Percentiles rank a stretch among this genome's conserved stretches.
These are phyloP conservation scores for Gloeophyllum trabeum DNA, from an alignment of 768 basidiomycete species.

Conservation along the genomic window DNA sequence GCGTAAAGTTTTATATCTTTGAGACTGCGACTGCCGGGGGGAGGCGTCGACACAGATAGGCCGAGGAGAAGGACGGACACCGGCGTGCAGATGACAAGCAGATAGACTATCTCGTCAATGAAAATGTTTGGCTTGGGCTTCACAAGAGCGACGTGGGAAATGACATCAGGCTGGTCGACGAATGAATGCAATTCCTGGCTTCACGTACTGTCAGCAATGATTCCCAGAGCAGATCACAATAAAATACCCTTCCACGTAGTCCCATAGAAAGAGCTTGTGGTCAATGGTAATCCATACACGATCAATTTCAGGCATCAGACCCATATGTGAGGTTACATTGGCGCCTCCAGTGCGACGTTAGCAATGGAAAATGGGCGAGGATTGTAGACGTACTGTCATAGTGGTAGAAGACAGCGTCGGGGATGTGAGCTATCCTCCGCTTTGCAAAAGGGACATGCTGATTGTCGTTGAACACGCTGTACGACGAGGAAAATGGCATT, in stretches of 20 bases:
- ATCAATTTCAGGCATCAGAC: slow-evolving; percentile 86
- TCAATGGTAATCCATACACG: slow-evolving; percentile 94
- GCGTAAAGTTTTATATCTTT: slow-evolving; percentile 79
- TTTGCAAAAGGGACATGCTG: slow-evolving; percentile 74
- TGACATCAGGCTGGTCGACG: slow-evolving; percentile 82
- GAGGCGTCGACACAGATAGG: slow-evolving; percentile 42
- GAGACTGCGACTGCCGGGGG: slow-evolving; percentile 26
- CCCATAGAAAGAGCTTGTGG: slow-evolving; percentile 92
- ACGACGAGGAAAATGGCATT: slow-evolving; percentile 61
- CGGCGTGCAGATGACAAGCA: slow-evolving; percentile 87
- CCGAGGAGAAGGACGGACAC: slow-evolving; percentile 79
- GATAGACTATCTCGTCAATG: slow-evolving; percentile 80
- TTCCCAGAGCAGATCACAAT: slow-evolving; percentile 1
- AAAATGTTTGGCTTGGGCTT: slow-evolving; percentile 80
- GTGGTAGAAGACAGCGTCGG: slow-evolving; percentile 68
- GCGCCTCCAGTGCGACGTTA: slow-evolving; percentile 31
- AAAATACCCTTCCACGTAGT: slow-evolving; percentile 82
- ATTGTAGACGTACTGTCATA: slow-evolving; percentile 57
- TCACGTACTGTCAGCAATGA: slow-evolving; percentile 3
- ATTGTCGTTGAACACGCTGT: slow-evolving; percentile 70
- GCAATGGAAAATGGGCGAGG: too few species aligned
- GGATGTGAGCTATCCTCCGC: slow-evolving; percentile 62
- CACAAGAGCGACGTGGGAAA: slow-evolving; percentile 82
- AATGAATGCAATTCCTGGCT: slow-evolving; percentile 92
- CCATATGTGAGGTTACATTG: slow-evolving; percentile 73